Conservation (phyloP, 768 basidiomycete species). For the Tulasnella sp. region DNA sequence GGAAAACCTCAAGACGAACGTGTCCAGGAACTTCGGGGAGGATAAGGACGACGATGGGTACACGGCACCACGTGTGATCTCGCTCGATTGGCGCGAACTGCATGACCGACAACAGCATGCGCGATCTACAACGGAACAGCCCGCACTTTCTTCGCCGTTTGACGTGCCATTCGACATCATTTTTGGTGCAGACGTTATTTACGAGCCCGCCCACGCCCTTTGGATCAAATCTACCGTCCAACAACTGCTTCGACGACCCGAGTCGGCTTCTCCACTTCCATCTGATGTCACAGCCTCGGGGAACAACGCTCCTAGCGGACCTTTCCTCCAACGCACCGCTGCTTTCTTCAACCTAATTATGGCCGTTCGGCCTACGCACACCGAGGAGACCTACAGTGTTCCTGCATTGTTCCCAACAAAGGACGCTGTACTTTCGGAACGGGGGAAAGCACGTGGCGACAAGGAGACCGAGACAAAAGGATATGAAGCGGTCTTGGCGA, state of each 20-base stretch:
- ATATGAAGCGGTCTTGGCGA: constrained; percentile 31
- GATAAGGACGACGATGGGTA: constrained; percentile 6
- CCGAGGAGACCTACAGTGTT: constrained; percentile 45
- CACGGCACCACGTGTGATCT: constrained; percentile 34
- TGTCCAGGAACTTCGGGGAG: constrained; percentile 40
- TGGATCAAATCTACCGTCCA: constrained; percentile 60
- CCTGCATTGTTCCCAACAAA: constrained; percentile 40
- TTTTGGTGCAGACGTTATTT: constrained; percentile 71
- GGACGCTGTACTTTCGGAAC: neutral
- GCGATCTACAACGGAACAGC: constrained; percentile 17
- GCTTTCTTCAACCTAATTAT: constrained; percentile 58
- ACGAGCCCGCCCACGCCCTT: constrained; percentile 54
- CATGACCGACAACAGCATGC: neutral
- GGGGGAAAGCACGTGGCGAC: neutral
- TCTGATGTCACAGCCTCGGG: constrained; percentile 4
- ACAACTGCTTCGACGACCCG: constrained; percentile 31
- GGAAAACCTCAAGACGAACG: constrained; percentile 51
- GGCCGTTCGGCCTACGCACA: constrained; percentile 46
- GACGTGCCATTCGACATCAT: constrained; percentile 51
- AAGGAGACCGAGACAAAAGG: too few relatives aligned
- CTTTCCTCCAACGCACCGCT: neutral
- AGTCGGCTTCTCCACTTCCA: neutral
- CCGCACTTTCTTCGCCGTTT: constrained; percentile 30
- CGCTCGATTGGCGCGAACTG: constrained; percentile 53
- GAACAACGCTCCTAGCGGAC: constrained; percentile 34